These are phyloP conservation scores for Botrytis hyacinthi DNA, from an alignment of 2,329 filamentous ascomycete species.

Conservation along the genomic window DNA sequence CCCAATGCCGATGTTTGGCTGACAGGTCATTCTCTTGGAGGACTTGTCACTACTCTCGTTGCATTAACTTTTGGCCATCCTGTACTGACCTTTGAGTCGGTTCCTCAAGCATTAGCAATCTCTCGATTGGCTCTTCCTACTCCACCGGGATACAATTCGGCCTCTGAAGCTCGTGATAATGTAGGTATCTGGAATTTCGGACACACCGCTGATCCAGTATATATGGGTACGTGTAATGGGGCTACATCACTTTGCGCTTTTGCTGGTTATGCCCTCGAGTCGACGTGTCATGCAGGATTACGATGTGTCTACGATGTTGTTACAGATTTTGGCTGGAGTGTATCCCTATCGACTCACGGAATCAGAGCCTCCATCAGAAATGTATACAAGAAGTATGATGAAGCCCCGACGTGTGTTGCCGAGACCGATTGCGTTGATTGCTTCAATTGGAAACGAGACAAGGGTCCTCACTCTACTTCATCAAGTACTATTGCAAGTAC, in stretches of 20 bases:
- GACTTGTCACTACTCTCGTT: constrained; percentile 79
- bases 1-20: constrained; percentile 82
- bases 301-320: constrained; percentile 91
- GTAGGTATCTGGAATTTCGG: constrained; percentile 86
- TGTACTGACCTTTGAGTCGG: constrained; percentile 83
- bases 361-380: constrained; percentile 82
- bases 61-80: constrained; percentile 87
- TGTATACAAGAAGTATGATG: constrained; percentile 77
- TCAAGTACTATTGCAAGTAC: constrained; percentile 58
- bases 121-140: constrained; percentile 78
- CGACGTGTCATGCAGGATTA: constrained; percentile 78
- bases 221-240: constrained; percentile 86
- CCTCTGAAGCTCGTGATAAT: constrained; percentile 62
- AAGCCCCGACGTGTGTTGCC: constrained; percentile 68
- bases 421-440: constrained; percentile 83
- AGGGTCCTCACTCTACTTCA: constrained; percentile 77
- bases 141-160: constrained; percentile 59
- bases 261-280: constrained; percentile 86
- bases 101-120: constrained; percentile 82
- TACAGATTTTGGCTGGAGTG: constrained; percentile 83
- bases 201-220: constrained; percentile 91
- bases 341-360: constrained; percentile 83
- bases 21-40: constrained; percentile 85
- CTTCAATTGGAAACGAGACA: constrained; percentile 87
- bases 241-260: constrained; percentile 81